Base-by-base conservation (phyloP, 352 stramenopile species). In the Phytophthora crassamura region DNA sequence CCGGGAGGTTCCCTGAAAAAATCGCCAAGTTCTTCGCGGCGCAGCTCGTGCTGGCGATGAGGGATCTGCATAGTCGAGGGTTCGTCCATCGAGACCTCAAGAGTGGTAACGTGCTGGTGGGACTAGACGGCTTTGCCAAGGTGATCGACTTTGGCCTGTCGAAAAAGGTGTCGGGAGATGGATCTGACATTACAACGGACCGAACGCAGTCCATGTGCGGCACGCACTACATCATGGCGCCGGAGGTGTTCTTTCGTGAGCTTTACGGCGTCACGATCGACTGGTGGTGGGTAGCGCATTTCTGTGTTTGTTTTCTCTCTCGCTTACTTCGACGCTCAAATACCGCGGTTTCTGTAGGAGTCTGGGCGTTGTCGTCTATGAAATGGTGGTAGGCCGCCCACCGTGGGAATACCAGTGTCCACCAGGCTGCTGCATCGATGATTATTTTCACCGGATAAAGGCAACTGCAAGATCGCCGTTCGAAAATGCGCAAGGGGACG, bases 111-210 rank as follows among this genome's bases (percentile, higher is more conserved):
- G 60, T 93, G 3, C 51, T 95, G 15, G 53, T 92, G 9, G 66
- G 74, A 16, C 61, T 36, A 5, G 25, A 62, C 3, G 84, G 86
- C 6, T 72, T 76, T 25, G 67, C 52, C 9, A 83, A 82, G 42
- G 69, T 95, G 22, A 89, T 95, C 40, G 86, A 95, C 69, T 93
- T 90, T 68, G 86, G 86, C 25, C 75, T 95, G 46, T 74, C 86
- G 16, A 86, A 74, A 50, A 49, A 63, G 8, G 40, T 72, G 18
- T 28, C 15, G 2, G 25, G 9, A 10, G 53, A 36, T 59, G 32
- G n/a, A 15, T 5, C 39, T 0, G 46, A 53, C 34, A 42, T 3
- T 22, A 2, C 20, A 15, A 33, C 20, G 4, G 61, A 62, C 33
- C 35, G 58, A n/a, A 69, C 79, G 15, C 61, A 67, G 11, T 90